Evolutionary conservation across 2,329 filamentous ascomycete species (phyloP).

Genomic region (Xylaria hypoxylon): DNA sequence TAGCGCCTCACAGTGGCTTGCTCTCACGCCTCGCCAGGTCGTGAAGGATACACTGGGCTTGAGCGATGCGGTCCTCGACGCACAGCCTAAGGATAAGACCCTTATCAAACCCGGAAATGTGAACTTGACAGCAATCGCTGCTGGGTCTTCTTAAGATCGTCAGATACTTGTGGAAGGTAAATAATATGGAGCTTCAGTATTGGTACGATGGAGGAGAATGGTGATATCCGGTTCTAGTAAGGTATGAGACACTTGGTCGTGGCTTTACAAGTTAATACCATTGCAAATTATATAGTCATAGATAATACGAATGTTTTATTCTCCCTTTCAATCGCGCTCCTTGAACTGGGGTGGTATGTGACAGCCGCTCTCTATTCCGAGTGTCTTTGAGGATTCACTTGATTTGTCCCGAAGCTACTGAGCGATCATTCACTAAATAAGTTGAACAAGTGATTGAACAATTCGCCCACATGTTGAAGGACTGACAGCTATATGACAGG

Average conservation of each 20-base stretch:
- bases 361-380: too few relatives aligned
- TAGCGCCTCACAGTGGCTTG: conserved; percentile 69
- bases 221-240: too few relatives aligned
- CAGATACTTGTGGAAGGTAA: neutral
- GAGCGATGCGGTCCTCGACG: conserved; percentile 52
- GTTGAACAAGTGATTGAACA: neutral
- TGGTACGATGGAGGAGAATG: neutral
- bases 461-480: neutral
- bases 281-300: neutral
- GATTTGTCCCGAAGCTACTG: neutral
- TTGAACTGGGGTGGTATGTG: neutral
- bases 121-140: conserved; percentile 51
- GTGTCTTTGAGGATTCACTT: neutral
- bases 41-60: conserved; percentile 66
- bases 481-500: conserved; percentile 4
- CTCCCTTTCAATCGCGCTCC: neutral
- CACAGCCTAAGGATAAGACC: conserved; percentile 56
- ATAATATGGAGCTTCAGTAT: neutral
- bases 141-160: conserved; percentile 8
- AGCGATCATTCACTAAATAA: neutral
- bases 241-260: too few relatives aligned
- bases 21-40: conserved; percentile 68
- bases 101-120: conserved; percentile 56
- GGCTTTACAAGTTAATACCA: neutral
- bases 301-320: neutral